Evolutionary conservation across 306 rosid genomes (phyloP).

Genomic region (Rosa lucieae): DNA sequence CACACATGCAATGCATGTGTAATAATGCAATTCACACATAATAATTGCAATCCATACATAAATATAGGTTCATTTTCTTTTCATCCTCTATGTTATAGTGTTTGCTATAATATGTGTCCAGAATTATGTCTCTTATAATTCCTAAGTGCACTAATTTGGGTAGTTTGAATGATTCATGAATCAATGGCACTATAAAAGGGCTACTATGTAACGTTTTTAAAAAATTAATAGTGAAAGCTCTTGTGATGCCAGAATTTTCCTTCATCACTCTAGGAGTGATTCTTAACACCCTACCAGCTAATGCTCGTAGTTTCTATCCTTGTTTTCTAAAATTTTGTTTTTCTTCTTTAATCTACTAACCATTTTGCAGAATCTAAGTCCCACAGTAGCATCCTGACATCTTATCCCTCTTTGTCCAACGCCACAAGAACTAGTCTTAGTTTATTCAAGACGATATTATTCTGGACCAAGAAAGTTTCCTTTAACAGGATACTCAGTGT

Average conservation of each 20-base stretch:
- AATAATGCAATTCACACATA: not conserved
- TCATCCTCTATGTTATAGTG: not conserved
- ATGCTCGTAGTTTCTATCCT: not conserved
- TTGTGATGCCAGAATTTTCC: not conserved
- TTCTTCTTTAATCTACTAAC: not conserved
- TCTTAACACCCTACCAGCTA: not conserved
- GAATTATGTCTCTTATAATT: not conserved
- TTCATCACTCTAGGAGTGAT: not conserved
- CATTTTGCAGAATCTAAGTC: not conserved
- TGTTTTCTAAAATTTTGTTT: not conserved
- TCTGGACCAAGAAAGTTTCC: not conserved
- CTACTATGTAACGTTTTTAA: not conserved
- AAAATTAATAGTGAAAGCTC: not conserved
- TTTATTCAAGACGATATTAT: not conserved
- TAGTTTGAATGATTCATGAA: not conserved
- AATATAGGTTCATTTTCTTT: not conserved
- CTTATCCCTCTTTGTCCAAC: not conserved
- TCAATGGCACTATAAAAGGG: not conserved
- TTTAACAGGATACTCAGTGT: not conserved
- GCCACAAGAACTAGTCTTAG: not conserved
- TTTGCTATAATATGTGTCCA: not conserved
- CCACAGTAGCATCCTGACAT: not conserved
- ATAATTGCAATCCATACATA: not conserved
- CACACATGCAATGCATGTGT: not conserved
- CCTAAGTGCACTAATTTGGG: not conserved